Percentiles rank a stretch among this genome's conserved stretches.
Conservation (phyloP, 108 stramenopile species). For the Nannochloropsis salina region DNA sequence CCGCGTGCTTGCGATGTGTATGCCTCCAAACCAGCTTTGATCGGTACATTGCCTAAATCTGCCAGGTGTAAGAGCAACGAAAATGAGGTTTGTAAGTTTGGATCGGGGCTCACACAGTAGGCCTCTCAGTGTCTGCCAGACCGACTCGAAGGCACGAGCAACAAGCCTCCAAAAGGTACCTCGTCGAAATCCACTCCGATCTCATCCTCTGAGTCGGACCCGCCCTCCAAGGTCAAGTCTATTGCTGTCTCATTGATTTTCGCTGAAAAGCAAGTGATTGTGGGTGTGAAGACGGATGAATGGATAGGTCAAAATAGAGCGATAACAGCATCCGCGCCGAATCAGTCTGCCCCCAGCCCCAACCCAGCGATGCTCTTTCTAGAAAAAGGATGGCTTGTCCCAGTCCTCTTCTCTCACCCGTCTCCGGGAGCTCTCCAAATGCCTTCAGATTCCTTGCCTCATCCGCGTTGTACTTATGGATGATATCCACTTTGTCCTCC, state of each 20-base stretch:
- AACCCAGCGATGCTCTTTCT: neutral
- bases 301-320: neutral
- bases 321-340: neutral
- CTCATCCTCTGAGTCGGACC: constrained; percentile 60
- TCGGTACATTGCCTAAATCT: too few species aligned
- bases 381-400: neutral
- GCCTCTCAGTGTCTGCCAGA: too few species aligned
- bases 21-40: too few species aligned
- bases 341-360: neutral
- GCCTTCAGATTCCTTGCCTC: constrained; percentile 98
- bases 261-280: constrained; percentile 47
- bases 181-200: constrained; percentile 52
- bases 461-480: constrained; percentile 97
- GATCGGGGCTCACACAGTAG: too few species aligned
- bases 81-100: too few species aligned
- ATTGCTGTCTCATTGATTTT: constrained; percentile 98
- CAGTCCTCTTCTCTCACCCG: neutral
- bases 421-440: constrained; percentile 95
- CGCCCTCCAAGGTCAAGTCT: constrained; percentile 95
- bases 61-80: too few species aligned
- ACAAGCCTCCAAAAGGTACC: neutral
- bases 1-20: too few species aligned
- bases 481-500: constrained; percentile 98
- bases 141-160: neutral
- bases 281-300: neutral